phyloP scores from a whole-genome alignment of 306 rosid species.

The Quercus cerris region DNA sequence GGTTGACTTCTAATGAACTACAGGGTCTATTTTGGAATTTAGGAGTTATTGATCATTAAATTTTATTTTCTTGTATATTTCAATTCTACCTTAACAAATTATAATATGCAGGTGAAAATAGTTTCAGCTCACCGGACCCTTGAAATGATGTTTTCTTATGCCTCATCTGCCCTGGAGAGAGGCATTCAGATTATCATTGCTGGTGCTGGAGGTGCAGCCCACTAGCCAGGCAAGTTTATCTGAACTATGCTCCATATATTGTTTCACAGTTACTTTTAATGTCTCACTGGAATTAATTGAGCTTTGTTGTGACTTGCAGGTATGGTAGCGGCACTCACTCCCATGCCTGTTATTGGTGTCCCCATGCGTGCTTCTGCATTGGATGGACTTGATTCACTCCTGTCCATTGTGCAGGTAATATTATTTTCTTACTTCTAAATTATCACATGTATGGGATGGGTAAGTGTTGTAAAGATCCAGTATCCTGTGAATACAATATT shows the following conservation, averaged over 20 bases:
- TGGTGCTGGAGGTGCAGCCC: constrained; percentile 96
- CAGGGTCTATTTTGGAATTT: neutral
- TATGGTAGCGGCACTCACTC: constrained; percentile 89
- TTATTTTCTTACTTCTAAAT: neutral
- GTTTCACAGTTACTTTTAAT: neutral
- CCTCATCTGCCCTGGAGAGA: constrained; percentile 56
- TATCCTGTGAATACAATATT: neutral
- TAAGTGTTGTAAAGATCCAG: neutral
- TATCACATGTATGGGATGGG: neutral
- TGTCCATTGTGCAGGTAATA: constrained; percentile 86
- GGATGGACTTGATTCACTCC: constrained; percentile 82
- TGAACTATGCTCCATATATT: constrained; percentile 1
- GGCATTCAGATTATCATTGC: constrained; percentile 88
- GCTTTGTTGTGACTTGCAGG: constrained; percentile 40
- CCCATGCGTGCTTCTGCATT: constrained; percentile 83
- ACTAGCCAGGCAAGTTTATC: constrained; percentile 68
- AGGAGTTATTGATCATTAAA: neutral
- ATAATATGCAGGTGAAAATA: constrained; percentile 62
- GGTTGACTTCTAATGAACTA: constrained; percentile 33
- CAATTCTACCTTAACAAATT: neutral
- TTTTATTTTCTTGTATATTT: neutral
- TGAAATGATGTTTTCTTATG: constrained; percentile 70
- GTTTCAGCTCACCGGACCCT: constrained; percentile 96
- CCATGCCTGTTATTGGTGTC: constrained; percentile 81
- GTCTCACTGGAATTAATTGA: constrained; percentile 16